Conservation (phyloP, 257 asterid species). For the Voacanga thouarsii region DNA sequence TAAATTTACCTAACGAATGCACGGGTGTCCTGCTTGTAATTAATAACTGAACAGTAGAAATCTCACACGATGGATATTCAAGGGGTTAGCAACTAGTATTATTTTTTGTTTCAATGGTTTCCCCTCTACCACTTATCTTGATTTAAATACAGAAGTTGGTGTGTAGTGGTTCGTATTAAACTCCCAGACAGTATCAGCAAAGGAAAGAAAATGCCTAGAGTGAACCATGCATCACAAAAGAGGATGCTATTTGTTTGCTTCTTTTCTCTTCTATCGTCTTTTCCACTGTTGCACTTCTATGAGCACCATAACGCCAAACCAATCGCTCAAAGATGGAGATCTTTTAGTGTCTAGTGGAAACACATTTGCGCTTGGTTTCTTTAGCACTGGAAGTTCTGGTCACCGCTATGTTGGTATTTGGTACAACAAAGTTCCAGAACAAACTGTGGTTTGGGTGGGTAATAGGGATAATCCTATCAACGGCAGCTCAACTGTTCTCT, state of each 20-base stretch:
- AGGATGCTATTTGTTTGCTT: neutral
- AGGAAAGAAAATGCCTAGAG: neutral
- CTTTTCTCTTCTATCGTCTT: constrained; percentile 11
- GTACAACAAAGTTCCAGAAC: constrained; percentile 32
- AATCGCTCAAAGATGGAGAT: constrained; percentile 38
- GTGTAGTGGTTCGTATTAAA: neutral
- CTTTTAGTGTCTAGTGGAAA: constrained; percentile 21
- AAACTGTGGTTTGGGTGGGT: constrained; percentile 44
- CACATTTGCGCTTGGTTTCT: constrained; percentile 34
- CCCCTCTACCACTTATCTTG: neutral
- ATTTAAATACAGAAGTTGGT: neutral
- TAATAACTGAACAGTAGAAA: neutral
- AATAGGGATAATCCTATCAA: constrained; percentile 30
- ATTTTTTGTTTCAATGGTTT: neutral
- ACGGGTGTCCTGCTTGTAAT: constrained; percentile 10
- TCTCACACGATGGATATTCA: neutral
- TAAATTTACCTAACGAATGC: neutral
- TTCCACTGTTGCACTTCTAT: constrained; percentile 17
- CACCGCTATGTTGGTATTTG: constrained; percentile 34
- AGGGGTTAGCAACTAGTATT: neutral
- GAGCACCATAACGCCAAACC: constrained; percentile 27
- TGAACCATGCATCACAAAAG: constrained; percentile 17
- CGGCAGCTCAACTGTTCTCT: constrained; percentile 18
- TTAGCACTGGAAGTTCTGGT: constrained; percentile 32
- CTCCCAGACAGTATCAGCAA: neutral